Percentiles rank a stretch among this genome's conserved stretches.
Evolutionary conservation across 2,329 filamentous ascomycete genomes (phyloP).

Genomic region (Aureobasidium sp.): DNA sequence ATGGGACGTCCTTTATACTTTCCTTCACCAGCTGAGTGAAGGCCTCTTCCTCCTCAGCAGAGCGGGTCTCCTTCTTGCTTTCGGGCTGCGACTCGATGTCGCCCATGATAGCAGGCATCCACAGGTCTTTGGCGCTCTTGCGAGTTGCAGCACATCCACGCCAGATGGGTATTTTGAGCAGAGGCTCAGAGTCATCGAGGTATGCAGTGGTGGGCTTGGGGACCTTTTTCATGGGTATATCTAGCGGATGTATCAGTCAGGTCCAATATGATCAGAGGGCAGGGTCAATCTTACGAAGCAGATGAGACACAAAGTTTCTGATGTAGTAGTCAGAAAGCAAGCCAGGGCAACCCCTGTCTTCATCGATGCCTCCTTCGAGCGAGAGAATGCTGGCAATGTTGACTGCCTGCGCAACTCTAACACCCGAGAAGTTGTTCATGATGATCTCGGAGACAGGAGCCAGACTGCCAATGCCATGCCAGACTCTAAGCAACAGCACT

Average conservation of each 20-base stretch:
- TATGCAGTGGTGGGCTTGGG: neutral
- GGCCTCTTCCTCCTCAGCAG: neutral
- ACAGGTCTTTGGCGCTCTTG: neutral
- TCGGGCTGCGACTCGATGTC: neutral
- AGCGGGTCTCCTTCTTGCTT: neutral
- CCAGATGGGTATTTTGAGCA: neutral
- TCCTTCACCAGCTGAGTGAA: neutral
- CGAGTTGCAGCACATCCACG: neutral
- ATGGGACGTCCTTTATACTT: neutral
- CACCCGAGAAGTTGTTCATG: neutral
- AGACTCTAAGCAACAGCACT: neutral
- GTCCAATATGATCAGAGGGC: accelerated
- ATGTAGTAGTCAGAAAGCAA: neutral
- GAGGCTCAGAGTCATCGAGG: neutral
- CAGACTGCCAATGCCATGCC: neutral
- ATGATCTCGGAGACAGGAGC: neutral
- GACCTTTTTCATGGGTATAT: neutral
- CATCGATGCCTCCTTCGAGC: neutral
- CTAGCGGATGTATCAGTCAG: neutral
- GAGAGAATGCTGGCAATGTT: neutral
- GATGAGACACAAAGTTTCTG: neutral
- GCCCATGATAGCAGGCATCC: neutral
- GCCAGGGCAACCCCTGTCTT: neutral
- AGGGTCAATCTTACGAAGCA: neutral
- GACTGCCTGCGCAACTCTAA: neutral